phyloP scores from a whole-genome alignment of 805 yeast species.

The Candida morakotiae region DNA sequence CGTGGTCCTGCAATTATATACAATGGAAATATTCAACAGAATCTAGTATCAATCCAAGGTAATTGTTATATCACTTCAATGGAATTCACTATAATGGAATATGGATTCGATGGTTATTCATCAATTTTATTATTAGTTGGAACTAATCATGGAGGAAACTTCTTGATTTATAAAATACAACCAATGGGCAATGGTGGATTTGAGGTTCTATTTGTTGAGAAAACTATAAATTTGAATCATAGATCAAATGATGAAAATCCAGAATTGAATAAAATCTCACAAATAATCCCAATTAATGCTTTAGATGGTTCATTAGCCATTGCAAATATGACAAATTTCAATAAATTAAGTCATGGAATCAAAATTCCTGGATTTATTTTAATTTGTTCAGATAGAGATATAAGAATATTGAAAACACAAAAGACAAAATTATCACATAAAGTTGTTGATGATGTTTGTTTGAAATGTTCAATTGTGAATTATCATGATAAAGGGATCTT shows the following conservation, averaged over 20 bases:
- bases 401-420: slow-evolving; percentile 59
- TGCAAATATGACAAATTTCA: slow-evolving; percentile 58
- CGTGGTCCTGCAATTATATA: slow-evolving; percentile 71
- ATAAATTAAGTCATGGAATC: slow-evolving; percentile 57
- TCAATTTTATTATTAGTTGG: slow-evolving; percentile 76
- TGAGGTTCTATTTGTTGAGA: slow-evolving; percentile 48
- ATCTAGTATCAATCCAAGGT: slow-evolving; percentile 28
- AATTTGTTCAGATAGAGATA: slow-evolving; percentile 52
- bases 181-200: slow-evolving; percentile 64
- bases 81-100: slow-evolving; percentile 70
- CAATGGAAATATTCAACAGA: slow-evolving; percentile 25
- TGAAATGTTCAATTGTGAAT: slow-evolving; percentile 48
- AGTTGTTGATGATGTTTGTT: slow-evolving; percentile 48
- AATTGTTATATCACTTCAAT: slow-evolving; percentile 48
- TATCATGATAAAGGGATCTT: slow-evolving; percentile 42
- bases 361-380: slow-evolving; percentile 60
- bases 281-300: slow-evolving; percentile 55
- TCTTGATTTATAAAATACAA: slow-evolving; percentile 58
- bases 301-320: slow-evolving; percentile 59
- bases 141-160: slow-evolving; percentile 65
- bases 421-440: slow-evolving; percentile 62
- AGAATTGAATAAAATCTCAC: slow-evolving; percentile 48
- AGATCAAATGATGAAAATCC: slow-evolving; percentile 32
- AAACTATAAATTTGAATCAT: slow-evolving; percentile 34
- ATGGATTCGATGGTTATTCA: slow-evolving; percentile 64